phyloP scores from a whole-genome alignment of 2,329 filamentous ascomycete species.

The Mariannaea sp. region DNA sequence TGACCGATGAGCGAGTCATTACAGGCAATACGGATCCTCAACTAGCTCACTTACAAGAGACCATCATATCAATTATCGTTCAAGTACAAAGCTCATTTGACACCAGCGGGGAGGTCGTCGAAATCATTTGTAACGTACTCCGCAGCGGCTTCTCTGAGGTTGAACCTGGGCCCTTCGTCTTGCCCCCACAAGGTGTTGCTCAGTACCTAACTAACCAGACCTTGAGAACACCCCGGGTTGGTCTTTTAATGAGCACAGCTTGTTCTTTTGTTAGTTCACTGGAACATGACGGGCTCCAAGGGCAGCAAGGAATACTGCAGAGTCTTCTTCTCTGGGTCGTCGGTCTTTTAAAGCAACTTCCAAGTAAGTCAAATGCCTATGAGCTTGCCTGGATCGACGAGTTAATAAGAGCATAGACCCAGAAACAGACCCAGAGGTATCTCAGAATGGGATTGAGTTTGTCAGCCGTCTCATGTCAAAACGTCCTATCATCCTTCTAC shows the following conservation, averaged over 20 bases:
- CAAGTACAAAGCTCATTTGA: slow-evolving; percentile 59
- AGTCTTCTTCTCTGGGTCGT: slow-evolving; percentile 66
- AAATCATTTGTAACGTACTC: slow-evolving; percentile 72
- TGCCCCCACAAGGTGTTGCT: slow-evolving; percentile 68
- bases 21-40: slow-evolving; percentile 20
- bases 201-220: slow-evolving; percentile 66
- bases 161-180: slow-evolving; percentile 76
- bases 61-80: slow-evolving; percentile 53
- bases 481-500: slow-evolving; percentile 65
- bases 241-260: slow-evolving; percentile 71
- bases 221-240: slow-evolving; percentile 67
- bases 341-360: slow-evolving; percentile 64
- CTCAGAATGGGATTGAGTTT: slow-evolving; percentile 76
- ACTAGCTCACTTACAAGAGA: slow-evolving; percentile 47
- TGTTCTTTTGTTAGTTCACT: slow-evolving; percentile 71
- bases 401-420: slow-evolving; percentile 51
- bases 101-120: slow-evolving; percentile 68
- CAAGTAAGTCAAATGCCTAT: slow-evolving; percentile 48
- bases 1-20: slow-evolving; percentile 56
- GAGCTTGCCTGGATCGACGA: background rate
- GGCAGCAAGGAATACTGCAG: slow-evolving; percentile 54
- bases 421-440: slow-evolving; percentile 74
- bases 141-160: slow-evolving; percentile 76
- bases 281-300: slow-evolving; percentile 48
- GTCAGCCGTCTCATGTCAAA: slow-evolving; percentile 66